Evolutionary conservation across 2,329 filamentous ascomycete species (phyloP), one percentile per base, ranked within the genome.

Genomic region (Claviceps lovelessii): DNA sequence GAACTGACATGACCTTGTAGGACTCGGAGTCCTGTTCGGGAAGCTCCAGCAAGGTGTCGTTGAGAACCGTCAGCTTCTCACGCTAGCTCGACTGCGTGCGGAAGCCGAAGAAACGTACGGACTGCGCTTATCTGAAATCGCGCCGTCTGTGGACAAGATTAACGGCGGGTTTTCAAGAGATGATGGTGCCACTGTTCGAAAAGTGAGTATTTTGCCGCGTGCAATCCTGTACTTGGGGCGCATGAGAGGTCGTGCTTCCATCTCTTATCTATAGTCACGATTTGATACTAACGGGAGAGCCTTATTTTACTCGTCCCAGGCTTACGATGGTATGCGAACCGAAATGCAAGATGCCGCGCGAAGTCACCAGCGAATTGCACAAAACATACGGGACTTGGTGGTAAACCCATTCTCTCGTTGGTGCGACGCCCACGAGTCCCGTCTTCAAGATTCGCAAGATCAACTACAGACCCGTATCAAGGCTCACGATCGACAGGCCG

Each of bases 31-130:
- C 60, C 80, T 98, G 60, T 98, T 97, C 67, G 84, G 84, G 69
- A 98, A 98, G 77, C 84, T 98, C 55, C 90, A 97, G 71, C 93
- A 98, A 71, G 93, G 93, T 58, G 86, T 94, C 56, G 80, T 90
- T 63, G 93, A 98, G 72, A 95, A 98, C 70, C 87, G 91, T 65
- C 93, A 98, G 72, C 78, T 98, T 58, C 76, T 98, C 60, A 93
- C 86, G 42, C 83, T 98, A 65, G 90, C 93, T 60, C 88, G 88
- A 57, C 80, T 97, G 84, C 88, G 93, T 72, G 91, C 93, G 62
- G 93, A 97, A 67, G 91, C 93, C 53, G 93, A 98, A 69, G 93
- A 97, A 58, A 68, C 83, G 23, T 98, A 98, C 69, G 87, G 89
- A 47, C 79, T 83, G 67, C 84, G 83, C 62, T 77, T 98, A 53